These are phyloP conservation scores for Oryza punctata DNA, from an alignment of 176 grass and related monocot species.

Conservation along the genomic window DNA sequence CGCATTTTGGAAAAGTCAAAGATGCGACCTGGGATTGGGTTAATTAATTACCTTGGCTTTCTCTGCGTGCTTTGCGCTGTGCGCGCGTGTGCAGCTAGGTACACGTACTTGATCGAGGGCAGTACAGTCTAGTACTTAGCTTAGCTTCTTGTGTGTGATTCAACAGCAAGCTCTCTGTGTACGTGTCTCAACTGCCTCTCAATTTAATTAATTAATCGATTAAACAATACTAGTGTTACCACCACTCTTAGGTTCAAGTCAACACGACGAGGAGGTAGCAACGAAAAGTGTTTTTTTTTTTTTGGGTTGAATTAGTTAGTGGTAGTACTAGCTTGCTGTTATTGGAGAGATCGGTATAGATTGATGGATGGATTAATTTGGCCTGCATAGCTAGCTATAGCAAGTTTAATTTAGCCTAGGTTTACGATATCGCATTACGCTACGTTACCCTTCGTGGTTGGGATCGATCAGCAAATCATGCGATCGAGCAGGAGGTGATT, in stretches of 20 bases:
- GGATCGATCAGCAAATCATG: neutral
- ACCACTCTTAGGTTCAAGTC: slow-evolving; percentile 30
- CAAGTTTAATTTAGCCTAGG: neutral
- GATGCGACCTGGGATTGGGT: neutral
- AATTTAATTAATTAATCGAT: neutral
- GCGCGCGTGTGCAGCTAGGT: neutral
- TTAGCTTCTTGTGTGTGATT: neutral
- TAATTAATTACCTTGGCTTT: neutral
- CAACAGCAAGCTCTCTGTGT: neutral
- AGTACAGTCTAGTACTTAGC: neutral
- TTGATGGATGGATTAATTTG: slow-evolving; percentile 24
- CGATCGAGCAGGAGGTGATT: neutral
- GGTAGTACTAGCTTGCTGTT: neutral
- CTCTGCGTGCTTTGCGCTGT: neutral
- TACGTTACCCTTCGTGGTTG: neutral
- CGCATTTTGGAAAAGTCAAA: neutral
- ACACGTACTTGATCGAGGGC: neutral
- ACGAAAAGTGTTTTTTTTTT: slow-evolving; percentile 26
- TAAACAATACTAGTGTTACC: neutral
- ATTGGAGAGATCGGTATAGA: neutral
- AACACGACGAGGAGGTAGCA: slow-evolving; percentile 40
- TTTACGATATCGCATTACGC: neutral
- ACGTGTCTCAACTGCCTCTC: neutral
- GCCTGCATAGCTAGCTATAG: neutral
- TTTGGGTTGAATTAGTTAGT: neutral